These are phyloP conservation scores for Rhodotorula sphaerocarpa DNA, from an alignment of 768 basidiomycete species.

Conservation along the genomic window DNA sequence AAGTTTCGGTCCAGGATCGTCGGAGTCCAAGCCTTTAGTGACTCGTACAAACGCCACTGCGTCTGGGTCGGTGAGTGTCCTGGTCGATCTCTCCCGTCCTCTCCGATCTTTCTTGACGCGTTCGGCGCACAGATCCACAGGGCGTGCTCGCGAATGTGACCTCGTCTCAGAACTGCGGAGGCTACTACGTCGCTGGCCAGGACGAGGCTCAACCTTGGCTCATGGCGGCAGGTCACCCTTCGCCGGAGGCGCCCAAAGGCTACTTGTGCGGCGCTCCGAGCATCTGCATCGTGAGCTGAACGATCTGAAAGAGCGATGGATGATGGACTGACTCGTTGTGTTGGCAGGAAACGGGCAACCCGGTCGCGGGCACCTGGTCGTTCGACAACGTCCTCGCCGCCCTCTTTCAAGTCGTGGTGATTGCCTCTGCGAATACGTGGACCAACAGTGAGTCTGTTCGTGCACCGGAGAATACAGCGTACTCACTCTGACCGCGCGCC, in stretches of 20 bases:
- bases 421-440: slow-evolving; percentile 55
- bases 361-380: slow-evolving; percentile 57
- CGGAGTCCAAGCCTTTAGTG: slow-evolving; percentile 88
- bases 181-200: slow-evolving; percentile 59
- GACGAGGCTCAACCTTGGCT: slow-evolving; percentile 50
- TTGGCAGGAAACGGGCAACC: slow-evolving; percentile 60
- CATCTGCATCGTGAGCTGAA: slow-evolving; percentile 61
- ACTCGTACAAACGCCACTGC: slow-evolving; percentile 57
- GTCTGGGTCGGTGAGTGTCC: slow-evolving; percentile 36
- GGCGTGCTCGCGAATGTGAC: slow-evolving; percentile 41
- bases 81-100: too few relatives aligned
- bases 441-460: slow-evolving; percentile 7
- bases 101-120: not conserved
- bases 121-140: slow-evolving; percentile 39
- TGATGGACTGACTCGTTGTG: too few relatives aligned
- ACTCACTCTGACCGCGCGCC: not conserved
- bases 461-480: not conserved
- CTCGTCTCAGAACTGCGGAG: slow-evolving; percentile 64
- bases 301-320: too few relatives aligned
- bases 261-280: slow-evolving; percentile 84
- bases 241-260: slow-evolving; percentile 56
- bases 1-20: slow-evolving; percentile 56
- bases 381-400: slow-evolving; percentile 84
- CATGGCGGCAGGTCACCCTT: slow-evolving; percentile 44
- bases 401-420: slow-evolving; percentile 71